Base-by-base conservation (phyloP, 176 grass and related monocot genomes). In the Bromus sterilis region DNA sequence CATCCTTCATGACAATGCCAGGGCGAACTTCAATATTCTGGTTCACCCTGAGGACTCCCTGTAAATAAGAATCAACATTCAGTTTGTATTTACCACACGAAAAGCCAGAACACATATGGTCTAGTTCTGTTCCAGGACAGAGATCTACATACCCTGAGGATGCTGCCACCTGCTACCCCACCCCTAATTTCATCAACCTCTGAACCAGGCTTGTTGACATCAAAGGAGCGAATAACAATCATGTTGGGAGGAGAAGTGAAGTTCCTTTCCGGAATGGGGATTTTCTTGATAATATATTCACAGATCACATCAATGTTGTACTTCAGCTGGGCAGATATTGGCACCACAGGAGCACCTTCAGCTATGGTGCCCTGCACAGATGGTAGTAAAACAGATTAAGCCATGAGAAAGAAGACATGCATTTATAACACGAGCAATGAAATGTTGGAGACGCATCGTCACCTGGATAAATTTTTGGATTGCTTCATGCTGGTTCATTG, bases 391-490 rank as follows among this genome's bases (percentile, higher is more conserved):
- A 53, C 56, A 75, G 30, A 80, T 84, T 40, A 86, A 71, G 40
- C 24, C 24, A 67, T 13, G 35, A 77, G 72, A 29, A 36, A 28
- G 58, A 78, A 73, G 16, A 49, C 25, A n/a, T 79, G 34, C 31
- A 42, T 1, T 8, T 25, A 72, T 46, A 60, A 80, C 4, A 36
- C 6, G 24, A 26, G 18, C 46, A 31, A 71, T 26, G 0, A 44
- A n/a, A n/a, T n/a, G n/a, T n/a, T n/a, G n/a, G n/a, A n/a, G n/a
- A n/a, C n/a, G n/a, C n/a, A n/a, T 43, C 46, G 25, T 44, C 23
- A 94, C 95, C 90, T 94, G 84, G 71, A 98, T 98, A 62, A 98
- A 98, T 77, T 94, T 98, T 28, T 94, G 92, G 59, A 98, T 98
- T 84, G 95, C 83, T 87, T 98, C 92, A 76, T 98, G 88, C 78